Conservation (phyloP, 2,329 filamentous ascomycete species). For the Aschersonia sp. region DNA sequence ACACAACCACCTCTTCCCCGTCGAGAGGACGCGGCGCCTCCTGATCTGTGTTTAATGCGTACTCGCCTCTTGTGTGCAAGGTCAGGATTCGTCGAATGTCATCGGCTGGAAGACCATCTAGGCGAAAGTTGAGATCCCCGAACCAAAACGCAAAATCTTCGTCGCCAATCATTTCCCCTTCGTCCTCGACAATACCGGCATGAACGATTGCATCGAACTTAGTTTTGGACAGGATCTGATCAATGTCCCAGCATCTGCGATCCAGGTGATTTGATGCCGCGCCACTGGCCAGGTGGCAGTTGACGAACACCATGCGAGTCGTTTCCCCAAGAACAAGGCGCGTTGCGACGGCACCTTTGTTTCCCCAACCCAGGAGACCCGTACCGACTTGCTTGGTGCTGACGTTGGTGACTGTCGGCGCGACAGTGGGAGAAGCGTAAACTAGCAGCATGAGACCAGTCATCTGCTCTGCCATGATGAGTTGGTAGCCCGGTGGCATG, state of each 20-base stretch:
- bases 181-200: constrained; percentile 49
- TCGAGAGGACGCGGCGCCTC: constrained; percentile 20
- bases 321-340: constrained; percentile 79
- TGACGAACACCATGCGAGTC: constrained; percentile 77
- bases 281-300: constrained; percentile 82
- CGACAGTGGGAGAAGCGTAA: constrained; percentile 68
- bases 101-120: constrained; percentile 76
- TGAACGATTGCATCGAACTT: constrained; percentile 63
- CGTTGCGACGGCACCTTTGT: constrained; percentile 74
- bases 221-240: constrained; percentile 61
- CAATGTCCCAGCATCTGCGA: constrained; percentile 77
- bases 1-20: constrained; percentile 35
- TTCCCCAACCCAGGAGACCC: constrained; percentile 80
- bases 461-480: constrained; percentile 71
- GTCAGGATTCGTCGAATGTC: constrained; percentile 77
- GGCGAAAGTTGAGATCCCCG: constrained; percentile 86
- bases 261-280: constrained; percentile 64
- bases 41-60: constrained; percentile 37
- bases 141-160: constrained; percentile 96
- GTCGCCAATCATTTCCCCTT: constrained; percentile 59
- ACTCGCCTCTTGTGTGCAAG: constrained; percentile 69
- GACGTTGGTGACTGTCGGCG: constrained; percentile 61
- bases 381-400: constrained; percentile 78
- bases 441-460: constrained; percentile 73
- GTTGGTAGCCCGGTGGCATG: constrained; percentile 61